phyloP scores from a whole-genome alignment of 345 rosid species.

The Streptanthus diversifolius region DNA sequence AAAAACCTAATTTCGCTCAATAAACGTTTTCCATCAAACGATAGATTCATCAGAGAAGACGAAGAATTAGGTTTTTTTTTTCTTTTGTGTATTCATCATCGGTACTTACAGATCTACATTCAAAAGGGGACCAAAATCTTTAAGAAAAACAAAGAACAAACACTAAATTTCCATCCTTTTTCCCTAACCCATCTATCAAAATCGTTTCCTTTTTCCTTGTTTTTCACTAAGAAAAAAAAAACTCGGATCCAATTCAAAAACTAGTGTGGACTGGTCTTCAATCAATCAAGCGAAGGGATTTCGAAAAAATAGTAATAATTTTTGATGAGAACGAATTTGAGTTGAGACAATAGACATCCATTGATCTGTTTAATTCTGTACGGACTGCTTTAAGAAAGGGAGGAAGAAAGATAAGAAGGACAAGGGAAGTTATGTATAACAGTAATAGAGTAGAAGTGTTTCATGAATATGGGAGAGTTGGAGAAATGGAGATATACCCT shows the following conservation, averaged over 20 bases:
- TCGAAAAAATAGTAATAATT: slow-evolving; percentile 15
- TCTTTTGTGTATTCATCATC: slow-evolving; percentile 5
- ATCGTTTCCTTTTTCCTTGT: neutral
- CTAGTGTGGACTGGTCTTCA: slow-evolving; percentile 31
- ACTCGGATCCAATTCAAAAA: slow-evolving; percentile 44
- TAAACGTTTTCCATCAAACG: neutral
- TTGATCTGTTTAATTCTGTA: slow-evolving; percentile 13
- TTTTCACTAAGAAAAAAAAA: slow-evolving; percentile 16
- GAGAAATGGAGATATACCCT: slow-evolving; percentile 78
- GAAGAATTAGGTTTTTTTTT: slow-evolving; percentile 17
- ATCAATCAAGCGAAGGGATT: slow-evolving; percentile 28
- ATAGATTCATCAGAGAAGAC: slow-evolving; percentile 21
- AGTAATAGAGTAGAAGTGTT: slow-evolving; percentile 76
- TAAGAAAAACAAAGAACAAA: neutral
- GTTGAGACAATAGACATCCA: slow-evolving; percentile 31
- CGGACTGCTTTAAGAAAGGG: neutral
- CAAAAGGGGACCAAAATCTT: slow-evolving; percentile 7
- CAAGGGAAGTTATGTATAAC: slow-evolving; percentile 40
- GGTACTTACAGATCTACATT: slow-evolving; percentile 29
- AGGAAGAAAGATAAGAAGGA: slow-evolving; percentile 13
- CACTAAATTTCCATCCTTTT: slow-evolving; percentile 24
- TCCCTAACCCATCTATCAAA: neutral
- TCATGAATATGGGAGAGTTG: slow-evolving; percentile 57
- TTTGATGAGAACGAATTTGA: slow-evolving; percentile 28
- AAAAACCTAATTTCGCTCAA: slow-evolving; percentile 13